Percentiles rank a stretch among this genome's conserved stretches.
These are phyloP conservation scores for Pisolithus albus DNA, from an alignment of 768 basidiomycete species.

Conservation along the genomic window DNA sequence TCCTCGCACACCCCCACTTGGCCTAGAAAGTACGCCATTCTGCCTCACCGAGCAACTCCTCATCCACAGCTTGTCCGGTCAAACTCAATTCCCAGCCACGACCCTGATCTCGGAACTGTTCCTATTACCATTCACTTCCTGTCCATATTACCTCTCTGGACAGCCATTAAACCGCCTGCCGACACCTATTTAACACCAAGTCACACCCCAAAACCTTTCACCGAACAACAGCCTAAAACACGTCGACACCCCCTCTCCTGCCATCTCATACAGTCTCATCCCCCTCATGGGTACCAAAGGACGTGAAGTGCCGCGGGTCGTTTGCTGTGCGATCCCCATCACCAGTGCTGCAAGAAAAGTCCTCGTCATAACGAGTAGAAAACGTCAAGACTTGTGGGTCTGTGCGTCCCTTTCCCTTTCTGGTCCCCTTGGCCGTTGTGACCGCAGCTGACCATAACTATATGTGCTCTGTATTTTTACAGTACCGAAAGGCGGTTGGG, in stretches of 20 bases:
- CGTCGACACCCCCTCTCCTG: not conserved
- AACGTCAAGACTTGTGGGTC: constrained; percentile 75
- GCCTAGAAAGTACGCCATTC: not conserved
- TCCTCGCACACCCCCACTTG: not conserved
- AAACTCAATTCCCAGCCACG: not conserved
- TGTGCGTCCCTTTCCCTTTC: constrained; percentile 52
- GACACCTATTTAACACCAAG: constrained; percentile 1
- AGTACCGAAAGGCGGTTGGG: constrained; percentile 96
- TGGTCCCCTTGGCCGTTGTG: constrained; percentile 1
- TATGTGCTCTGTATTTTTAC: constrained; percentile 8
- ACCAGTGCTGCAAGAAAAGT: constrained; percentile 66
- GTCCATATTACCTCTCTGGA: not conserved
- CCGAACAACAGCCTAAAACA: not conserved
- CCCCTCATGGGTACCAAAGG: constrained; percentile 60
- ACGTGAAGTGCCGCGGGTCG: constrained; percentile 73
- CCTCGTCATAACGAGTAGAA: constrained; percentile 79
- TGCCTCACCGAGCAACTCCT: not conserved
- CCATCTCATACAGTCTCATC: not conserved
- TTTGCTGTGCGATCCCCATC: constrained; percentile 88
- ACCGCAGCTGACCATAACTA: not conserved
- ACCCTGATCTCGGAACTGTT: not conserved
- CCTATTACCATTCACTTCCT: not conserved
- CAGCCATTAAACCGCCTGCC: not conserved
- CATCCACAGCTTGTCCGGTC: not conserved
- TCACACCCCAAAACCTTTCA: not conserved